Evolutionary conservation across 2,329 filamentous ascomycete species (phyloP), one percentile per base, ranked within the genome.

Genomic region (Amphichorda felina): DNA sequence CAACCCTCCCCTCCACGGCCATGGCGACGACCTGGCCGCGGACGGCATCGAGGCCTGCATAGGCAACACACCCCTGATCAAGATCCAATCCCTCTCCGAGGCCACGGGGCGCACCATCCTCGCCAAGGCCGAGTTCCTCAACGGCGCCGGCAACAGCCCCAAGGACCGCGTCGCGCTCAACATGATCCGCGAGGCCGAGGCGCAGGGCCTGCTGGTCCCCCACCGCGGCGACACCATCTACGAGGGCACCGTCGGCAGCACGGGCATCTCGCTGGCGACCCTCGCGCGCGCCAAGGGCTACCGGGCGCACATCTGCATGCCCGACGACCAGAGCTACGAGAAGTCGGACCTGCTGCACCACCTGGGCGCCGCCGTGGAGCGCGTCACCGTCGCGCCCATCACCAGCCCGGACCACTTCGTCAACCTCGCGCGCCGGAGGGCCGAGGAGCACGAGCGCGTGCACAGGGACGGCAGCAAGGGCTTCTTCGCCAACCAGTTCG

Each of bases 401-500:
- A 82, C 93, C n/a, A 87, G 88, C 48, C 82, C 82, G 13, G 75
- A 79, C 36, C 93, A 98, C 59, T 98, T 93, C 53, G 91, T 98
- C 53, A 96, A 98, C 62, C 72, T 87, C 4, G 91, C 91, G 7
- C 74, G 85, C 18, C 69, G 72, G 16, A 75, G 86, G 34, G 89
- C 91, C 0, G 57, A 59, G 35, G 78, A 86, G 45, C 88, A 96
- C 53, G 83, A 80, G 1, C 60, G 56, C 1, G 62, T 66, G 8
- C 53, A 63, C 2, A 42, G 35, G 4, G 73, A 75, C 46, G 68
- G 65, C 25, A 89, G 86, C 43, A 68, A 74, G 34, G 91, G 91
- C 16, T 88, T 94, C 60, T 98, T 96, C 54, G 87, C 89, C 1
- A 84, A 98, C 56, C 91, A 98, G 54, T 98, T 98, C 52, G 91